These are phyloP conservation scores for Buddleja alternifolia DNA, from an alignment of 257 asterid genomes.

Conservation along the genomic window DNA sequence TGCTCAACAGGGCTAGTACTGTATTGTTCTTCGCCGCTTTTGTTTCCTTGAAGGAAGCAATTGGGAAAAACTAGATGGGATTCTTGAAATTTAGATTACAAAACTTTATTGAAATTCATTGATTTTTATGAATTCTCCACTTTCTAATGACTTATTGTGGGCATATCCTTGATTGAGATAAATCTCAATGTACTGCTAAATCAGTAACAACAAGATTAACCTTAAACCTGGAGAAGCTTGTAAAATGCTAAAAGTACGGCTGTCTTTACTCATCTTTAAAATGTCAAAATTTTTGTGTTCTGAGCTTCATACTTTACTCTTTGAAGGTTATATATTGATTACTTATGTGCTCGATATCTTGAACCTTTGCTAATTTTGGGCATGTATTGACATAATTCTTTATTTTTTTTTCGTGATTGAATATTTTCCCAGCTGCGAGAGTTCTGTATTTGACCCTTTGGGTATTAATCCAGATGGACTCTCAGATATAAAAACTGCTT, in stretches of 20 bases:
- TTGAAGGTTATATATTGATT: conserved; percentile 5
- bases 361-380: conserved; percentile 3
- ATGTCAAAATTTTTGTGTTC: neutral
- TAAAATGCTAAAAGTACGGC: neutral
- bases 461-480: conserved; percentile 65
- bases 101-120: neutral
- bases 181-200: neutral
- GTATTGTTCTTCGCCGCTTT: too few species aligned
- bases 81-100: neutral
- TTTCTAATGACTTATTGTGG: too few species aligned
- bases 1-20: too few species aligned
- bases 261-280: neutral
- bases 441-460: conserved; percentile 71
- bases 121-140: too few species aligned
- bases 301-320: conserved; percentile 8
- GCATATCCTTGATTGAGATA: neutral
- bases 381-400: conserved; percentile 16
- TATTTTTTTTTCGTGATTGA: conserved; percentile 29
- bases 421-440: conserved; percentile 46
- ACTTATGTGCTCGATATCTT: neutral
- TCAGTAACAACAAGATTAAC: too few species aligned
- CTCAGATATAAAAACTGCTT: conserved; percentile 50
- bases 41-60: too few species aligned
- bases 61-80: neutral
- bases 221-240: neutral